Evolutionary conservation across 352 stramenopile genomes (phyloP).

Genomic region (Phytophthora rubi): DNA sequence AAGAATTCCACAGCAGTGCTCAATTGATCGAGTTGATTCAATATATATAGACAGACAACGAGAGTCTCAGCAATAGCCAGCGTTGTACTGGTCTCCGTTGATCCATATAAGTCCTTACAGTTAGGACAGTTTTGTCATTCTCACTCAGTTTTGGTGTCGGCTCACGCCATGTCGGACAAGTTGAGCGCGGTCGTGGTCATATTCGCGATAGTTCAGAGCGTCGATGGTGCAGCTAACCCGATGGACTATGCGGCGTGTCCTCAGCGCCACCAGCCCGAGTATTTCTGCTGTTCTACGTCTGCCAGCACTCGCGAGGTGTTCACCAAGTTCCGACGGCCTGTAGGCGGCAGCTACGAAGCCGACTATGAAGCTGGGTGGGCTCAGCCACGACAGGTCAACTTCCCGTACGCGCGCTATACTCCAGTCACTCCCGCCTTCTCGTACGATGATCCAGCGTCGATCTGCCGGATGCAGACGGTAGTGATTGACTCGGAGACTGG

Average conservation of each 20-base stretch:
- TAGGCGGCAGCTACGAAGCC: constrained; percentile 35
- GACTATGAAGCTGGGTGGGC: constrained; percentile 37
- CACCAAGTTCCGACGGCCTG: constrained; percentile 41
- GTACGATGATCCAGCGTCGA: constrained; percentile 32
- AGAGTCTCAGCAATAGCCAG: not conserved
- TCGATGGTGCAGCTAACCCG: constrained; percentile 14
- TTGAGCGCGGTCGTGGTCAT: not conserved
- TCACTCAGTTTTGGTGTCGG: constrained; percentile 1
- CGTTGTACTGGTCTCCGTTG: not conserved
- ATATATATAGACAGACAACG: constrained; percentile 9
- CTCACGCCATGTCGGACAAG: constrained; percentile 5
- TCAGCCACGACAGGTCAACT: constrained; percentile 39
- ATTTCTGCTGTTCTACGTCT: constrained; percentile 45
- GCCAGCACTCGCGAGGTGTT: constrained; percentile 34
- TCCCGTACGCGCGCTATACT: constrained; percentile 37
- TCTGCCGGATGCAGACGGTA: constrained; percentile 34
- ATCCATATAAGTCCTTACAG: not conserved
- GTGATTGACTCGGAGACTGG: constrained; percentile 28
- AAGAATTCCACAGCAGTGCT: too few species aligned
- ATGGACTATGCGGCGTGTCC: constrained; percentile 41
- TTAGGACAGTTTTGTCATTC: constrained; percentile 15
- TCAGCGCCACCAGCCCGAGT: constrained; percentile 40
- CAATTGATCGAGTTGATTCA: not conserved
- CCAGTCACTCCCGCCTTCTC: constrained; percentile 39
- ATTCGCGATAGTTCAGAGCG: not conserved